phyloP scores from a whole-genome alignment of 768 basidiomycete species.

The Lactarius sanguifluus region DNA sequence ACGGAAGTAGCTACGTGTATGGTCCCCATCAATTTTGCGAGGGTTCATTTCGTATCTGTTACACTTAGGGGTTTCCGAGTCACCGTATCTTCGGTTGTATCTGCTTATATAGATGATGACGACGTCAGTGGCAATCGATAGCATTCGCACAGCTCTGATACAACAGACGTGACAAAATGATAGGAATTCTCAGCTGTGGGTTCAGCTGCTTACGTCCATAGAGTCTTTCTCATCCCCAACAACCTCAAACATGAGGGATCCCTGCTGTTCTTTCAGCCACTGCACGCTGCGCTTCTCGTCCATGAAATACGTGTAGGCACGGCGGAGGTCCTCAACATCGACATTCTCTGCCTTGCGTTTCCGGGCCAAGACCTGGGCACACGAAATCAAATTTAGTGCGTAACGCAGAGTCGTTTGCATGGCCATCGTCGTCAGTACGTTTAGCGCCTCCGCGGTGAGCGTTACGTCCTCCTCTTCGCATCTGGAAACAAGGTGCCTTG shows the following conservation, averaged over 20 bases:
- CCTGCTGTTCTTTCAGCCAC: conserved; percentile 86
- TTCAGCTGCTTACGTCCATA: conserved; percentile 40
- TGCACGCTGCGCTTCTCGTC: conserved; percentile 91
- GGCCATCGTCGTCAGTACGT: conserved; percentile 88
- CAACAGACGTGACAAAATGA: neutral
- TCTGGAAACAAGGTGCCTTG: conserved; percentile 39
- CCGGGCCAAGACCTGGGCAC: conserved; percentile 80
- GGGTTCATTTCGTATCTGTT: neutral
- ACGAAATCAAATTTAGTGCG: conserved; percentile 92
- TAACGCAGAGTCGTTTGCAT: conserved; percentile 89
- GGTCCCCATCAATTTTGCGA: neutral
- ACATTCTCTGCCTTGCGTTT: conserved; percentile 81
- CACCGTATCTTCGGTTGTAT: neutral
- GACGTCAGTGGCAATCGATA: neutral
- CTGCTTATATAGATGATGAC: neutral
- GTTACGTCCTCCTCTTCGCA: conserved; percentile 96
- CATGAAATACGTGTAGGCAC: conserved; percentile 88
- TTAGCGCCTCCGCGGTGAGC: conserved; percentile 66
- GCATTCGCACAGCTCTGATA: neutral
- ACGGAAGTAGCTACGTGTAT: too few species aligned
- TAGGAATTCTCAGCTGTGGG: neutral
- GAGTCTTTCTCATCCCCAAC: conserved; percentile 41
- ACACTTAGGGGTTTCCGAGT: neutral
- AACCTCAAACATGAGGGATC: conserved; percentile 72
- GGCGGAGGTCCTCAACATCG: conserved; percentile 79